Evolutionary conservation across 805 yeast genomes (phyloP).

Genomic region (Saturnispora gosingensis): DNA sequence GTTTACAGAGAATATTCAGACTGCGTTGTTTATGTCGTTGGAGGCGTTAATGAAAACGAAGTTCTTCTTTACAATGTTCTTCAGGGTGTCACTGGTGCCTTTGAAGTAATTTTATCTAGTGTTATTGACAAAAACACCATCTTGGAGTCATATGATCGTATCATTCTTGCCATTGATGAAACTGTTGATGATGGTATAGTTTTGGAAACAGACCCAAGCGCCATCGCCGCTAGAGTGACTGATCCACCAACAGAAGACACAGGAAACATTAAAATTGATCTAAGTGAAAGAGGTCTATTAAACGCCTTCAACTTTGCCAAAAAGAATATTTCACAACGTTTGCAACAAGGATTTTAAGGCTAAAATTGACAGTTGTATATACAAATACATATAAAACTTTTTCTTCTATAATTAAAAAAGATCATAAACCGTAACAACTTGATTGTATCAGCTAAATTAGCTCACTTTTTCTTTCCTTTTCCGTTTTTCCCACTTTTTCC

Average conservation of each 20-base stretch:
- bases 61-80: slow-evolving; percentile 65
- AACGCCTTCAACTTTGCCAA: slow-evolving; percentile 85
- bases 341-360: slow-evolving; percentile 31
- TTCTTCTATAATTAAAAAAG: not conserved
- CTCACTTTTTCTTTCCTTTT: slow-evolving; percentile 18
- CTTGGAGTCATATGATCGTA: slow-evolving; percentile 77
- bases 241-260: slow-evolving; percentile 67
- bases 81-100: slow-evolving; percentile 69
- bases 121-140: slow-evolving; percentile 72
- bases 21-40: slow-evolving; percentile 60
- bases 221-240: slow-evolving; percentile 87
- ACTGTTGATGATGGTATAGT: slow-evolving; percentile 89
- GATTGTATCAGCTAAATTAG: not conserved
- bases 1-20: slow-evolving; percentile 85
- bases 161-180: slow-evolving; percentile 82
- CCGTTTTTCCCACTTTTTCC: slow-evolving; percentile 15
- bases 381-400: not conserved
- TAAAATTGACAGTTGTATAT: not conserved
- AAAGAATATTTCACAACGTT: slow-evolving; percentile 43
- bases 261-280: slow-evolving; percentile 49
- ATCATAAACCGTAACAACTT: not conserved
- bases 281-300: slow-evolving; percentile 66
- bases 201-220: slow-evolving; percentile 79
- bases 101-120: slow-evolving; percentile 62
- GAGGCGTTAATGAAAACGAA: slow-evolving; percentile 79